Conservation (phyloP, 2,329 filamentous ascomycete genomes). For the Tolypocladium pustulatum region DNA sequence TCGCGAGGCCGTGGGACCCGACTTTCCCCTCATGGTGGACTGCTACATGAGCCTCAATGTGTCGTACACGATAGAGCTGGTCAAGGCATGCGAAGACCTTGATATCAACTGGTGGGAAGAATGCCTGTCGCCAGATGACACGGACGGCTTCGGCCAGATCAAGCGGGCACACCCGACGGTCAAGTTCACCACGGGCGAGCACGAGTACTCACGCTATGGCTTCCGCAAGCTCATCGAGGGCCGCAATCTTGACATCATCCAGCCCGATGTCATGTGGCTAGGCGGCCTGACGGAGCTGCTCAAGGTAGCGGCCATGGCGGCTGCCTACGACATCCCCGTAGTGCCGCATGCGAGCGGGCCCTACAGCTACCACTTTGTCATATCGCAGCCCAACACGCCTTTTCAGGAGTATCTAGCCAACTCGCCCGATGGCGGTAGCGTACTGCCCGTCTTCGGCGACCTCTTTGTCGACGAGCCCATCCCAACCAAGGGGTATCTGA, state of each 20-base stretch:
- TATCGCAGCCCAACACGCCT: constrained; percentile 84
- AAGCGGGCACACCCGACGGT: constrained; percentile 82
- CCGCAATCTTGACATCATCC: constrained; percentile 86
- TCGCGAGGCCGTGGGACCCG: constrained; percentile 72
- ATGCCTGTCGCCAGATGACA: constrained; percentile 82
- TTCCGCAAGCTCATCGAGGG: constrained; percentile 91
- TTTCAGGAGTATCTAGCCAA: constrained; percentile 97
- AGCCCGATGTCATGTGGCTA: constrained; percentile 97
- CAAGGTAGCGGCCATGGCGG: constrained; percentile 78
- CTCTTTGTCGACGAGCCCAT: constrained; percentile 88
- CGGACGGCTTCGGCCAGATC: constrained; percentile 79
- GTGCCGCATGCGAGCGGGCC: constrained; percentile 91
- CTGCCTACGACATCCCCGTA: constrained; percentile 88
- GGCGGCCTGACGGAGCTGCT: constrained; percentile 87
- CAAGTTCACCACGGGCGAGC: constrained; percentile 93
- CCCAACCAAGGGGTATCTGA: constrained; percentile 70
- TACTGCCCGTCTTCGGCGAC: constrained; percentile 85
- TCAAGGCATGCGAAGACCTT: constrained; percentile 70
- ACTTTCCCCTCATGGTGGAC: constrained; percentile 90
- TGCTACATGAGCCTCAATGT: constrained; percentile 97
- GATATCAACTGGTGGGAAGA: constrained; percentile 98
- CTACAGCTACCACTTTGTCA: constrained; percentile 93
- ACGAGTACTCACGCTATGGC: constrained; percentile 88
- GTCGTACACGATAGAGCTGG: constrained; percentile 83
- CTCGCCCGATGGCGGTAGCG: constrained; percentile 80